Evolutionary conservation across 176 grass and related monocot species (phyloP).

Genomic region (Pontederia crassipes): DNA sequence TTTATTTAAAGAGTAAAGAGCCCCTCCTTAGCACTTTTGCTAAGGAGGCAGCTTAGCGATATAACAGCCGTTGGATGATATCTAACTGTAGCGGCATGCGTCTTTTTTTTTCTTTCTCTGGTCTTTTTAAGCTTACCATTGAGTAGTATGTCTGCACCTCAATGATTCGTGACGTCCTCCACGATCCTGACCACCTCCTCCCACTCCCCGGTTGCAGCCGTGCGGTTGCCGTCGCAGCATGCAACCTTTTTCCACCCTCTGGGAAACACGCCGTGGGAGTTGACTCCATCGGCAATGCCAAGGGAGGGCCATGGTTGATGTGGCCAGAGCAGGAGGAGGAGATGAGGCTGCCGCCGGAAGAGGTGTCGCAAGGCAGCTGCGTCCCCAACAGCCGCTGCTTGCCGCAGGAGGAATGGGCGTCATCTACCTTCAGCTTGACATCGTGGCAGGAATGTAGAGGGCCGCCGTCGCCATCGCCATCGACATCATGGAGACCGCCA

Average conservation of each 20-base stretch:
- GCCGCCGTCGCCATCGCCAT: slow-evolving; percentile 21
- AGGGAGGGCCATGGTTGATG: background rate
- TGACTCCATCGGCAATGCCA: background rate
- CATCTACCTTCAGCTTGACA: slow-evolving; percentile 60
- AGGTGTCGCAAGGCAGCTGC: slow-evolving; percentile 44
- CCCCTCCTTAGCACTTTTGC: too few species aligned
- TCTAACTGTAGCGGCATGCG: too few species aligned
- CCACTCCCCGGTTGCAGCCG: slow-evolving; percentile 26
- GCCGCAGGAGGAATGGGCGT: slow-evolving; percentile 52
- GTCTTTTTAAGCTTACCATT: too few species aligned
- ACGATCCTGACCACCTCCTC: slow-evolving; percentile 14
- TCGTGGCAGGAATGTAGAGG: background rate
- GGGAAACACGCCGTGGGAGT: slow-evolving; percentile 4
- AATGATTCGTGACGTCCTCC: background rate
- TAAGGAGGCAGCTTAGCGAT: too few species aligned
- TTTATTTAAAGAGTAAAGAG: too few species aligned
- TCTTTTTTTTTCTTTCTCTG: too few species aligned
- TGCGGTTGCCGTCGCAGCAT: slow-evolving; percentile 31
- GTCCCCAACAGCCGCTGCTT: slow-evolving; percentile 38
- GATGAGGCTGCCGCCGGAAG: slow-evolving; percentile 58
- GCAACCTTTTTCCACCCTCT: slow-evolving; percentile 41
- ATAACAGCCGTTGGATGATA: too few species aligned
- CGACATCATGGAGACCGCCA: background rate
- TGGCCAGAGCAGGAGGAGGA: background rate
- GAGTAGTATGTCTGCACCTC: too few species aligned